Evolutionary conservation across 2,329 filamentous ascomycete species (phyloP).

Genomic region (Aspergillus thermomutatus): DNA sequence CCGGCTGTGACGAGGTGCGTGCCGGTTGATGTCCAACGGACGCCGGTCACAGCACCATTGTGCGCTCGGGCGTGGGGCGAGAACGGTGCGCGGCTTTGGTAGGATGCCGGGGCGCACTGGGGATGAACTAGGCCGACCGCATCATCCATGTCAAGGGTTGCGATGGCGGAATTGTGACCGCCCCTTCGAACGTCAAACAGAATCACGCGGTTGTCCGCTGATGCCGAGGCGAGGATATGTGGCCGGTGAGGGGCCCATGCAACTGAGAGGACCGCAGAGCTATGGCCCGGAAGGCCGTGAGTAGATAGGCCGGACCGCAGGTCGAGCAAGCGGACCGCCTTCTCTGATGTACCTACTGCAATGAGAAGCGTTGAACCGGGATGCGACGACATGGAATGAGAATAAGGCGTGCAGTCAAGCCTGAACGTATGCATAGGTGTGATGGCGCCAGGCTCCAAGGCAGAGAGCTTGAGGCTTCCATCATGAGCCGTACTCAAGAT

Average conservation of each 20-base stretch:
- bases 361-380: slow-evolving; percentile 71
- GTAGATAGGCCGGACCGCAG: slow-evolving; percentile 75
- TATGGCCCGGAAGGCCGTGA: slow-evolving; percentile 67
- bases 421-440: slow-evolving; percentile 45
- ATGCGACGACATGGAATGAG: slow-evolving; percentile 68
- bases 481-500: slow-evolving; percentile 47
- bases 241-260: slow-evolving; percentile 81
- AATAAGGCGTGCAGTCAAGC: slow-evolving; percentile 46
- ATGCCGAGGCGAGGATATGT: slow-evolving; percentile 76
- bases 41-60: slow-evolving; percentile 74
- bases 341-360: slow-evolving; percentile 83
- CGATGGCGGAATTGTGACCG: slow-evolving; percentile 63
- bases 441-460: slow-evolving; percentile 37
- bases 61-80: slow-evolving; percentile 62
- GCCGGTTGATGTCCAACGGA: slow-evolving; percentile 81
- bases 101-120: slow-evolving; percentile 28
- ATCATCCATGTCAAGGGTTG: slow-evolving; percentile 79
- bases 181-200: slow-evolving; percentile 86
- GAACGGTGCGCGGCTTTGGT: slow-evolving; percentile 37
- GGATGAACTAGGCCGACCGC: slow-evolving; percentile 60
- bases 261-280: slow-evolving; percentile 63
- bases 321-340: slow-evolving; percentile 79
- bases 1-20: slow-evolving; percentile 73
- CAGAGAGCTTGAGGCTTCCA: slow-evolving; percentile 44
- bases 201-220: slow-evolving; percentile 77